Base-by-base conservation (phyloP, 495 filamentous ascomycete species). In the Sabuloglossum arenarium region DNA sequence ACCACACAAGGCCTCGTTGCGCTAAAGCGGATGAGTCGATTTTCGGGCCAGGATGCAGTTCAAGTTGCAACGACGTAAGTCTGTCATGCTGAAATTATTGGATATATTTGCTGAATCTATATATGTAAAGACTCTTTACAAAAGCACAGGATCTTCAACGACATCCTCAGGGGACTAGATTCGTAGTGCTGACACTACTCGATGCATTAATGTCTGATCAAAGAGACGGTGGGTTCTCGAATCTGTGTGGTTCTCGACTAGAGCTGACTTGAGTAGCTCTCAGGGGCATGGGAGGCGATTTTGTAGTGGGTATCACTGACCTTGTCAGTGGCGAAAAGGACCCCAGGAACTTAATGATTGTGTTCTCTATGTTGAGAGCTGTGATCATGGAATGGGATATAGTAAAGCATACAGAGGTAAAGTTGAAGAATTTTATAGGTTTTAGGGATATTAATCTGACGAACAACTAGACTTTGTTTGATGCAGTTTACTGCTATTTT, bases 261-360 rank as follows among this genome's bases (percentile, higher is more conserved):
- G 32, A 8, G 21, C 45, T 31, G 52, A 23, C 57, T 58, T 68
- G 51, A 68, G 39, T 37, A 73, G 75, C 73, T 25, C 63, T 81
- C 46, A 72, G 72, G 63, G 67, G 70, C 1, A 75, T 81, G 69
- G 75, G 71, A 9, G 71, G 75, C 42, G 71, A 77, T 34, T 82
- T 82, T 57, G 64, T 86, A 29, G 66, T 79, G 14, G 76, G 75
- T 12, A 74, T 85, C 30, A 79, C 82, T 27, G 75, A 82, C 59
- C 73, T 85, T 45, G 79, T 86, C 65, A 79, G 79, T 2, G 82
- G 81, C 31, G 83, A 87, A 66, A 87, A 87, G 61, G 83, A 87
- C 60, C 83, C 83, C 3, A 71, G 83, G 27, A 86, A 86, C 62
- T 69, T 87, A 28, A 87, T 87, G 83, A 69, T 87, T 46, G 75